Conservation (phyloP, 805 yeast species). For the Metschnikowia similis region DNA sequence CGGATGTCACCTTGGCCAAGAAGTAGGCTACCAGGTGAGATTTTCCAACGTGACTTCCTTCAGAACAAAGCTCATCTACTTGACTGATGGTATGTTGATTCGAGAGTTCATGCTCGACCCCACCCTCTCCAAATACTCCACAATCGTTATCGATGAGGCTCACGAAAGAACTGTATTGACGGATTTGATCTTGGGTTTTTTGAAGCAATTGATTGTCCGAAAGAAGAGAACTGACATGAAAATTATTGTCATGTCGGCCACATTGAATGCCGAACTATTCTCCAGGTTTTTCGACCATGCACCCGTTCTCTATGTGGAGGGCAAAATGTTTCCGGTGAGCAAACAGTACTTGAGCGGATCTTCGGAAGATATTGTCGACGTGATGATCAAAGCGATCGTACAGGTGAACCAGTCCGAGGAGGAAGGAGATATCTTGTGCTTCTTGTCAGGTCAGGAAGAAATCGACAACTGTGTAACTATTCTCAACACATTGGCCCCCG, state of each 20-base stretch:
- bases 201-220: constrained; percentile 56
- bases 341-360: constrained; percentile 60
- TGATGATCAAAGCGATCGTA: constrained; percentile 65
- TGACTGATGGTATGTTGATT: constrained; percentile 96
- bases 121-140: constrained; percentile 58
- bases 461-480: constrained; percentile 78
- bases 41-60: constrained; percentile 65
- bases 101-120: constrained; percentile 84
- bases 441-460: constrained; percentile 95
- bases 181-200: constrained; percentile 83
- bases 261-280: constrained; percentile 86
- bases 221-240: constrained; percentile 56
- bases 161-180: constrained; percentile 94
- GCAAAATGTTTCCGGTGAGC: constrained; percentile 82
- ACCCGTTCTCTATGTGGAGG: constrained; percentile 84
- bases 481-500: constrained; percentile 56
- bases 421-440: constrained; percentile 87
- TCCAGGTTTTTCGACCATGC: constrained; percentile 72
- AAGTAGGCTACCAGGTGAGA: constrained; percentile 90
- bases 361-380: constrained; percentile 80
- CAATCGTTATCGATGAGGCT: constrained; percentile 90
- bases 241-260: constrained; percentile 92
- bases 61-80: constrained; percentile 70
- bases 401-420: constrained; percentile 79
- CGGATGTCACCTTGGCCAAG: constrained; percentile 71